A percentile compares a stretch with the other conserved stretches of the same genome.
Conservation (phyloP, 352 stramenopile genomes). For the Pilasporangium apinafurcum region DNA sequence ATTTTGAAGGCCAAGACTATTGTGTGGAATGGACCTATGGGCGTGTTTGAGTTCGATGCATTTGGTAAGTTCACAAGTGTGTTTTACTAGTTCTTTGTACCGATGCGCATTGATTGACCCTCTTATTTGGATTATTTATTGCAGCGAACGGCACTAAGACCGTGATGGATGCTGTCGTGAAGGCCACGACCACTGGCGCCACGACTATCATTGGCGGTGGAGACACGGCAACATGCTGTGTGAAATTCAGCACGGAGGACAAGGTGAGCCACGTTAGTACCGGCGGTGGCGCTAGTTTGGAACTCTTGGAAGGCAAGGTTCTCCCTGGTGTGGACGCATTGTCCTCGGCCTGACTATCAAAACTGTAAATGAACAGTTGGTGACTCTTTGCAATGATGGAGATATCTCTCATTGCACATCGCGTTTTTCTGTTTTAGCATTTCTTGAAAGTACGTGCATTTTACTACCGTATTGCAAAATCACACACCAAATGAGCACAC, state of each 20-base stretch:
- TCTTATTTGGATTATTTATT: slow-evolving; percentile 6
- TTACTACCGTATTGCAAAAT: neutral
- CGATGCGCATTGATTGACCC: neutral
- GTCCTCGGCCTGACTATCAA: slow-evolving; percentile 41
- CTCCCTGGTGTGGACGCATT: slow-evolving; percentile 97
- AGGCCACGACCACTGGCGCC: slow-evolving; percentile 90
- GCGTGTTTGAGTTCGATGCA: slow-evolving; percentile 99
- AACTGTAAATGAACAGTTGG: slow-evolving; percentile 3
- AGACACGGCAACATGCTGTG: slow-evolving; percentile 92
- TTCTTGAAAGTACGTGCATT: neutral
- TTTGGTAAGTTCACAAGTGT: slow-evolving; percentile 75
- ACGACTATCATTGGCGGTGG: slow-evolving; percentile 99
- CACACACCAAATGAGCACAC: too few species aligned
- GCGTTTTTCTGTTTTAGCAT: neutral
- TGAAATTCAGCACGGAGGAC: slow-evolving; percentile 86
- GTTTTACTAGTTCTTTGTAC: neutral
- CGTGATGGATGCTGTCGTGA: slow-evolving; percentile 95
- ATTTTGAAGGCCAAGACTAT: slow-evolving; percentile 91
- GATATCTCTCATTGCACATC: neutral
- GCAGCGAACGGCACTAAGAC: slow-evolving; percentile 89
- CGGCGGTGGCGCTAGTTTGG: slow-evolving; percentile 93
- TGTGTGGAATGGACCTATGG: slow-evolving; percentile 99
- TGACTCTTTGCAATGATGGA: too few species aligned
- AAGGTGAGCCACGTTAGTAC: slow-evolving; percentile 90
- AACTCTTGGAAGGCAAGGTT: slow-evolving; percentile 98